Conservation (phyloP, 169 alveolate genomes). For the Cryptosporidium ubiquitum region DNA sequence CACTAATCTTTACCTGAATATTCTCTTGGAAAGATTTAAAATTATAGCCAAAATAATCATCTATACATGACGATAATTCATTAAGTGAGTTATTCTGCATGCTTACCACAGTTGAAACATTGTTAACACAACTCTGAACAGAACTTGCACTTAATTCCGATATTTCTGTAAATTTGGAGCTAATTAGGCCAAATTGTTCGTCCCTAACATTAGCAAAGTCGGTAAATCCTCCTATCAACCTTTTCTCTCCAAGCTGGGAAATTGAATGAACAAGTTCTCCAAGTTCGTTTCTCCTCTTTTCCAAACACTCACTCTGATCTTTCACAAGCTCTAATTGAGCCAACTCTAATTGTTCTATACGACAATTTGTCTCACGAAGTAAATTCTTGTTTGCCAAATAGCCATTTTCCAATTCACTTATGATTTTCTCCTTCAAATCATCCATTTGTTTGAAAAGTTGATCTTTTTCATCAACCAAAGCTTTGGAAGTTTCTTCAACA, state of each 20-base stretch:
- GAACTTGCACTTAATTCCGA: conserved; percentile 5
- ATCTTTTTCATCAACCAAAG: conserved; percentile 1
- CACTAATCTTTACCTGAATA: background rate
- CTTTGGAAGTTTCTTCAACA: conserved; percentile 29
- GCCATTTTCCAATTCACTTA: background rate
- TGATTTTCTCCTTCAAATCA: conserved; percentile 9
- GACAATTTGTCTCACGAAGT: conserved; percentile 5
- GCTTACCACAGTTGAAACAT: conserved; percentile 14
- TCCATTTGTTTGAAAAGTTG: conserved; percentile 18
- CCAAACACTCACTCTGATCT: conserved; percentile 6
- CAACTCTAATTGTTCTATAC: background rate
- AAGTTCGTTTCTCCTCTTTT: conserved; percentile 16
- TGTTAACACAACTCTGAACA: conserved; percentile 11
- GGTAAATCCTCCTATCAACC: conserved; percentile 2
- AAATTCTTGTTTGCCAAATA: conserved; percentile 11
- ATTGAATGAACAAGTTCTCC: background rate
- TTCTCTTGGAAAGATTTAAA: background rate
- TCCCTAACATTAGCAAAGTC: background rate
- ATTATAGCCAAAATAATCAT: conserved; percentile 16
- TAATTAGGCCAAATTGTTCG: background rate
- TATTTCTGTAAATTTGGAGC: background rate
- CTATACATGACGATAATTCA: conserved; percentile 30
- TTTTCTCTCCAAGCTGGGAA: background rate
- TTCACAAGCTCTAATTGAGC: background rate
- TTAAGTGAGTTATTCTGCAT: conserved; percentile 34